Evolutionary conservation across 2,329 filamentous ascomycete genomes (phyloP), one percentile per base, ranked within the genome.

Genomic region (Phialophora macrospora): DNA sequence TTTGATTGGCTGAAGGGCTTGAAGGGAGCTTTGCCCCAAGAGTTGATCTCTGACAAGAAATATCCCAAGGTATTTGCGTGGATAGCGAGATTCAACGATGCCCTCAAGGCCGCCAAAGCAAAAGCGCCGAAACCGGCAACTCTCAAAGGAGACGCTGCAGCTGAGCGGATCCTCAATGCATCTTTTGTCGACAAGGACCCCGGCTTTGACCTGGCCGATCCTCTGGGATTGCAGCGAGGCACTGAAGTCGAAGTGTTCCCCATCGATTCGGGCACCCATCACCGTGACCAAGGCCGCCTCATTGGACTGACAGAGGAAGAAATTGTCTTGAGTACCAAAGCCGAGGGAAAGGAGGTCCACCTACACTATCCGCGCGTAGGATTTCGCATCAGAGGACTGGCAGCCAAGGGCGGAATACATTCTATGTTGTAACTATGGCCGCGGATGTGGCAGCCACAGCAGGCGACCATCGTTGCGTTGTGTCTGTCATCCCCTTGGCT

Each of bases 41-140:
- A 83, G 22, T 71, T 81, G 6, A 82, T 91, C 68, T 84, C 83
- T 2, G 73, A 78, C 14, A 74, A 75, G 20, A 77, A 77, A 46
- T 90, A 85, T 71, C 89, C 88, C 0, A 82, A 79, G 63, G 83
- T 87, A 0, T 89, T 85, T 73, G 83, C 84, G 1, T 92, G 88
- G 87, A 81, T 90, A 20, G 75, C 78, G 51, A 81, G 89, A n/a
- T 91, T 91, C 76, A 77, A 83, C 60, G 73, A 73, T 17, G 80
- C 79, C 1, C 73, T 87, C 1, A 76, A 78, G 4, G 75, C 75
- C 6, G 82, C 83, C 0, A 81, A 78, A 62, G 69, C 73, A 22
- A 73, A 72, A 38, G 71, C 74, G 1, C 79, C 80, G 69, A 78
- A 80, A 58, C 76, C 80, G 1, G 74, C 74, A 41, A 80, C 73